A percentile compares a stretch with the other conserved stretches of the same genome.
These are phyloP conservation scores for Laguncularia racemosa DNA, from an alignment of 345 rosid genomes.

Conservation along the genomic window DNA sequence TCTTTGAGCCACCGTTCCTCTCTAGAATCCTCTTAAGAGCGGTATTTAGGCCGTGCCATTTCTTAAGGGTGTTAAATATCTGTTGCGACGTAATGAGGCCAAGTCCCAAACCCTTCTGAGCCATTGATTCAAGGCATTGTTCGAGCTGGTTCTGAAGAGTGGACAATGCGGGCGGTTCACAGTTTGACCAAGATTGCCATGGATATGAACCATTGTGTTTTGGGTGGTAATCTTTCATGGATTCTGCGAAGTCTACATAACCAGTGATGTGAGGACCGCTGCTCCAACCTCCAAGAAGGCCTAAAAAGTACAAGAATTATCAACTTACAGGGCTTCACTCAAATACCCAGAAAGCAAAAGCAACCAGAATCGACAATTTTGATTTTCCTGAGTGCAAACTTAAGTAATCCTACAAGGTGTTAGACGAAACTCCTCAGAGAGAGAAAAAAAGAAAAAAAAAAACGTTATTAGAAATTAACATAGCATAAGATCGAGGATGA, in stretches of 20 bases:
- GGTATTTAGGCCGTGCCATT: conserved; percentile 70
- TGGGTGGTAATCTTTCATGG: conserved; percentile 73
- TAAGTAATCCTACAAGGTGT: neutral
- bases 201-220: conserved; percentile 56
- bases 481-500: conserved; percentile 62
- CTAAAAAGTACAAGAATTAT: conserved; percentile 21
- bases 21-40: conserved; percentile 47
- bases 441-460: neutral
- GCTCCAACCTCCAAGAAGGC: conserved; percentile 78
- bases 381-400: neutral
- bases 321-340: too few species aligned
- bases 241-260: conserved; percentile 82
- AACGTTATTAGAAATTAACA: neutral
- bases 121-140: conserved; percentile 83
- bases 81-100: conserved; percentile 75
- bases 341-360: neutral
- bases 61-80: conserved; percentile 65
- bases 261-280: conserved; percentile 82
- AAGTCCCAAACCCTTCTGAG: conserved; percentile 50
- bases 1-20: conserved; percentile 20
- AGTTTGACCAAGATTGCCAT: conserved; percentile 83
- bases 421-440: neutral
- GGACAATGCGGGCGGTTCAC: conserved; percentile 51
- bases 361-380: neutral
- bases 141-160: conserved; percentile 75